phyloP scores from a whole-genome alignment of 1,284 basidiomycete genomes.

The Melanopsichium pennsylvanicum region DNA sequence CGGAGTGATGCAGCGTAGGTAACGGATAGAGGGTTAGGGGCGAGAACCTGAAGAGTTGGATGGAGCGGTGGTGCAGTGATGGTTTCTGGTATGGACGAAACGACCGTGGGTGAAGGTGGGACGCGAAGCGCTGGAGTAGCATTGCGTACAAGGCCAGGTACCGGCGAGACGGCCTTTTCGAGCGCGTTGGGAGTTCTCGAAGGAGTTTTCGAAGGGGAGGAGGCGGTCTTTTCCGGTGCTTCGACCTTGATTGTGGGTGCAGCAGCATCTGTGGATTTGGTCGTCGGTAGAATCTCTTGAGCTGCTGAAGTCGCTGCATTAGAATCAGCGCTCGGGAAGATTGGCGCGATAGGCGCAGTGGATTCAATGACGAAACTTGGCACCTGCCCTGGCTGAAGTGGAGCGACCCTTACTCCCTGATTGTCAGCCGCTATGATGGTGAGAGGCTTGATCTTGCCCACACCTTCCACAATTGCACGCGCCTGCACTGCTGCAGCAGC shows the following conservation, averaged over 20 bases:
- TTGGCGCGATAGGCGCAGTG: conserved; percentile 19
- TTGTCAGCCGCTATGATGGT: conserved; percentile 34
- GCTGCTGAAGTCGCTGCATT: not conserved
- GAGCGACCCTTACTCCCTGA: conserved; percentile 41
- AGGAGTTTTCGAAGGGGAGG: conserved; percentile 14
- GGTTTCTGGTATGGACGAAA: conserved; percentile 18
- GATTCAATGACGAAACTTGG: conserved; percentile 45
- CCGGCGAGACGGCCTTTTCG: conserved; percentile 32
- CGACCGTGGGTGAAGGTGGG: conserved; percentile 36
- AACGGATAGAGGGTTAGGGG: conserved; percentile 62
- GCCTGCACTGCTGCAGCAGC: conserved; percentile 40
- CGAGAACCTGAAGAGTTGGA: conserved; percentile 54
- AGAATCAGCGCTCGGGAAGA: conserved; percentile 3
- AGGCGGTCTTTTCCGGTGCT: conserved; percentile 8
- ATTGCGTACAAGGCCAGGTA: conserved; percentile 28
- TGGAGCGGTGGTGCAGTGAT: conserved; percentile 45
- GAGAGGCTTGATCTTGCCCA: conserved; percentile 39
- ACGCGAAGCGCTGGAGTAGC: conserved; percentile 23
- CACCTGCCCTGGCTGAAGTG: conserved; percentile 41
- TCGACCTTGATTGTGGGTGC: conserved; percentile 16
- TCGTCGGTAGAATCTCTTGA: too few relatives aligned
- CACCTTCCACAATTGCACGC: conserved; percentile 29
- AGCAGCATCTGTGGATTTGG: too few relatives aligned
- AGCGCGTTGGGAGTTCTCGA: conserved; percentile 12
- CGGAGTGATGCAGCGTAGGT: conserved; percentile 63